phyloP scores from a whole-genome alignment of 768 basidiomycete genomes.

The Cubamyces lactineus region DNA sequence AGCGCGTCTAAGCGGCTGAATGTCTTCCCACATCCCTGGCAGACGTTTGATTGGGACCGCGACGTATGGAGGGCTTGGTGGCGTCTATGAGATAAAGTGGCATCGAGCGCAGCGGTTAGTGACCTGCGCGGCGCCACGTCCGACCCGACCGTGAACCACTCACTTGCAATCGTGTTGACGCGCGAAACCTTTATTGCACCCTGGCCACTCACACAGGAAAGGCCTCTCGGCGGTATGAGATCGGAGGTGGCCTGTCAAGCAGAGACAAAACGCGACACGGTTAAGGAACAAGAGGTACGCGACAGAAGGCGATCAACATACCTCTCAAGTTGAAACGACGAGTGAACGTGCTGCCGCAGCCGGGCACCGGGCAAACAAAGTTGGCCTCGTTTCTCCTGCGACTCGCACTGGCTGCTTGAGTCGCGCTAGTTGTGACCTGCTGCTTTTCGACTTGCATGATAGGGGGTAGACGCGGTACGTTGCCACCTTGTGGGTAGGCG shows the following conservation, averaged over 20 bases:
- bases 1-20: slow-evolving; percentile 94
- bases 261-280: slow-evolving; percentile 11
- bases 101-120: slow-evolving; percentile 8
- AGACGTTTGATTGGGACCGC: slow-evolving; percentile 82
- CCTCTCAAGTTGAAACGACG: slow-evolving; percentile 88
- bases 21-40: slow-evolving; percentile 91
- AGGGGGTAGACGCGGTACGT: slow-evolving; percentile 66
- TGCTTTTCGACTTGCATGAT: slow-evolving; percentile 92
- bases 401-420: slow-evolving; percentile 89
- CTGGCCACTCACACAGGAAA: slow-evolving; percentile 91
- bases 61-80: slow-evolving; percentile 89
- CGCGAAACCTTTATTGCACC: slow-evolving; percentile 94
- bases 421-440: slow-evolving; percentile 93
- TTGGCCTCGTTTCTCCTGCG: slow-evolving; percentile 88
- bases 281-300: slow-evolving; percentile 4
- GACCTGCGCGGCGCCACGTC: slow-evolving; percentile 8
- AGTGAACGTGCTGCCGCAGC: slow-evolving; percentile 54
- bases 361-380: slow-evolving; percentile 58
- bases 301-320: slow-evolving; percentile 35
- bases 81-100: slow-evolving; percentile 50
- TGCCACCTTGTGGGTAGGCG: slow-evolving; percentile 12
- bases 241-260: slow-evolving; percentile 75
- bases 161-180: slow-evolving; percentile 97
- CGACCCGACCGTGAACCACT: slow-evolving; percentile 38
- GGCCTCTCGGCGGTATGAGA: slow-evolving; percentile 96